Evolutionary conservation across 345 rosid species (phyloP).

Genomic region (Eucalyptus cloeziana): DNA sequence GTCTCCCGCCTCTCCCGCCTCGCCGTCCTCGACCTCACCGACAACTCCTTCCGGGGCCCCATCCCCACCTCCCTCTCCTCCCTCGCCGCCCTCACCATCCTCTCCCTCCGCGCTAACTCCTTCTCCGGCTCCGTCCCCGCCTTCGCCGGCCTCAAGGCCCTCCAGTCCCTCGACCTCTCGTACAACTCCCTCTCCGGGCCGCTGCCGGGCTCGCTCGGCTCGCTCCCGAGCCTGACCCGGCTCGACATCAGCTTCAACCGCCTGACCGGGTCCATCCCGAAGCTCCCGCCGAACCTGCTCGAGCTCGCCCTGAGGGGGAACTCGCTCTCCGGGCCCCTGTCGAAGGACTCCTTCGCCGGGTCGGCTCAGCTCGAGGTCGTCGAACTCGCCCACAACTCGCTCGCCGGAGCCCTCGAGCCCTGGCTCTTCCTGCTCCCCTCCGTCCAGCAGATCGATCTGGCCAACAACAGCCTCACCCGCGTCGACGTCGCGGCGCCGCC

Average conservation of each 20-base stretch:
- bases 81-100: constrained; percentile 31
- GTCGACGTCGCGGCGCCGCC: constrained; percentile 36
- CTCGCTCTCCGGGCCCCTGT: constrained; percentile 45
- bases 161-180: constrained; percentile 49
- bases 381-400: constrained; percentile 75
- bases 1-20: constrained; percentile 53
- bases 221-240: constrained; percentile 16
- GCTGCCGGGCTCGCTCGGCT: constrained; percentile 29
- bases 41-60: constrained; percentile 52
- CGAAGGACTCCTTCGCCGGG: constrained; percentile 39
- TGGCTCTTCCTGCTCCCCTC: constrained; percentile 75
- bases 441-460: constrained; percentile 65
- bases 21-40: constrained; percentile 53
- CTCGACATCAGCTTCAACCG: constrained; percentile 78
- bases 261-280: constrained; percentile 53
- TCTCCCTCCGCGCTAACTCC: constrained; percentile 59
- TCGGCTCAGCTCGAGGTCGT: constrained; percentile 53
- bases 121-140: constrained; percentile 56
- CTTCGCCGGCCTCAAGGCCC: constrained; percentile 20
- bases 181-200: constrained; percentile 53
- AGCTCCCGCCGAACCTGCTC: constrained; percentile 37
- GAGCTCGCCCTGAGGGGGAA: constrained; percentile 66
- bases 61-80: constrained; percentile 58
- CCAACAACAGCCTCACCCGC: constrained; percentile 55
- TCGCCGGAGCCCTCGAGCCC: constrained; percentile 47